These are phyloP conservation scores for Kregervanrija fluxuum DNA, from an alignment of 805 yeast genomes.

Conservation along the genomic window DNA sequence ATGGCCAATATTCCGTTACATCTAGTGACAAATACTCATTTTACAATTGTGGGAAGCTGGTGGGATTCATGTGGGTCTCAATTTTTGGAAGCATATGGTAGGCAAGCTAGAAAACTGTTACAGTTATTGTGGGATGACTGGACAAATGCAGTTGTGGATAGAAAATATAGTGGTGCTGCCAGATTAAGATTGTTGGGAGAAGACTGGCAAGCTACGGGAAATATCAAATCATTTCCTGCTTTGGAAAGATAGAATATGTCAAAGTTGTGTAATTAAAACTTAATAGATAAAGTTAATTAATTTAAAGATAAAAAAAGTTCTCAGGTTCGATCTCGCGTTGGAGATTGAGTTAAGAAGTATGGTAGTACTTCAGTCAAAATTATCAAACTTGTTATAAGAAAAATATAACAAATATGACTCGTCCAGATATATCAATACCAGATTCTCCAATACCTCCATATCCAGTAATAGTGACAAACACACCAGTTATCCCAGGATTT, in stretches of 20 bases:
- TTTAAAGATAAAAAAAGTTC: background rate
- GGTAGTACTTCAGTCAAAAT: background rate
- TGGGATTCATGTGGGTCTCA: constrained; percentile 77
- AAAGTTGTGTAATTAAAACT: background rate
- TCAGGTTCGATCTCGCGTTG: background rate
- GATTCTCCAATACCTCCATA: constrained; percentile 35
- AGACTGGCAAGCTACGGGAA: constrained; percentile 54
- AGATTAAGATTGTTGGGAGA: constrained; percentile 73
- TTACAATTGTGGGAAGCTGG: constrained; percentile 69
- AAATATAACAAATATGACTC: constrained; percentile 20
- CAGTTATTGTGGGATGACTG: constrained; percentile 39
- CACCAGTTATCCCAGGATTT: constrained; percentile 69
- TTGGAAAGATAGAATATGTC: constrained; percentile 23
- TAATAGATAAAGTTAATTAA: background rate
- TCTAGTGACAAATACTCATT: constrained; percentile 61
- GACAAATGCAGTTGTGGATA: constrained; percentile 44
- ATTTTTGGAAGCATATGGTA: constrained; percentile 52
- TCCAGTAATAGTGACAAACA: constrained; percentile 40
- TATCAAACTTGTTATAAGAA: background rate
- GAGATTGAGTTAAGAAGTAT: background rate
- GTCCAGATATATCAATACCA: constrained; percentile 36
- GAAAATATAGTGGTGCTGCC: constrained; percentile 68
- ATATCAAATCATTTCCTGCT: constrained; percentile 36
- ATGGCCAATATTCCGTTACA: constrained; percentile 48
- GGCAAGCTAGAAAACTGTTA: constrained; percentile 63